Base-by-base conservation (phyloP, 2,329 filamentous ascomycete species). In the Claviceps lovelessii region DNA sequence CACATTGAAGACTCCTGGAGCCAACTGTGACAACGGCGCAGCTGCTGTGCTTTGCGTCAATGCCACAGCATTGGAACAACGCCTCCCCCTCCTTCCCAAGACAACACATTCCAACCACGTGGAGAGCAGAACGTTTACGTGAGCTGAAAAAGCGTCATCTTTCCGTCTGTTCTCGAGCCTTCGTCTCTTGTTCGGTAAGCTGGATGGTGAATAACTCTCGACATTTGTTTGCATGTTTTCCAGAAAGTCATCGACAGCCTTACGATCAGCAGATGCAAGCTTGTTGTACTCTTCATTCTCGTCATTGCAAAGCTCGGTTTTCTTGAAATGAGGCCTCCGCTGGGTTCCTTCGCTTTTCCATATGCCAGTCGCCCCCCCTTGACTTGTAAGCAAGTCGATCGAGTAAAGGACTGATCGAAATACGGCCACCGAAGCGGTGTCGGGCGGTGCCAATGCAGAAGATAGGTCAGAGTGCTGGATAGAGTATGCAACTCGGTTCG, bases 1-100 rank as follows among this genome's bases (percentile, higher is more conserved):
- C 31, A 67, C 59, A 51, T 70, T 59, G 33, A 72, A 72, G 17
- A 72, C 67, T 17, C 67, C 67, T 0, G 70, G 70, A 4, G 63
- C 62, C 6, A 72, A 49, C 3, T 54, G 55, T 2, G 58, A 57
- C 10, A 72, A 59, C 8, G 65, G 61, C 13, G 58, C 57, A 4
- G 58, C 46, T 17, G 57, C 46, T 11, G 48, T 59, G n/a, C 55
- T 55, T 2, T 59, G 54, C 6, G 55, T 19, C 1, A 64, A 53
- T 48, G 54, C 57, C 6, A 68, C 56, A 0, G 60, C 61, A 42
- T 57, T 60, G 10, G 59, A 59, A 33, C 54, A 61, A 48, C 58
- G 62, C 3, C 49, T 57, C 9, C 57, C 57, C 1, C 66, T 57
- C 9, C 57, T 57, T 1, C 66, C 67, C 10, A 65, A 42, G 2